phyloP scores from a whole-genome alignment of 164 flowering plant species.

The Euptelea pleiosperma region DNA sequence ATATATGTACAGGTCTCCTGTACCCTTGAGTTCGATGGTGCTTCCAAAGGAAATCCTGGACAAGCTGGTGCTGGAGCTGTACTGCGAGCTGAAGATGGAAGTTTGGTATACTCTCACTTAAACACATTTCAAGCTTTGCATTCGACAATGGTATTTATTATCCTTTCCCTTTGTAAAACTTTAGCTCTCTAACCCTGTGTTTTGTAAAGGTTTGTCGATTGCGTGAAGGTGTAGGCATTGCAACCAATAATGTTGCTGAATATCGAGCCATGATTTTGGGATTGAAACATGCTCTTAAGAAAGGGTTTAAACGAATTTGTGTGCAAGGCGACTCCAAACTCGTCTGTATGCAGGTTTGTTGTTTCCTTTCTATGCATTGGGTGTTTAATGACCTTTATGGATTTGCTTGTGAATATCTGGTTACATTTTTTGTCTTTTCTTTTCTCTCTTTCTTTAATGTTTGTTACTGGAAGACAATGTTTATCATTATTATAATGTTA shows the following conservation, averaged over 20 bases:
- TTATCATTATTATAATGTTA: no score
- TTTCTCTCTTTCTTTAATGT: no score
- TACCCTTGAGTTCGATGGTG: slow-evolving; percentile 90
- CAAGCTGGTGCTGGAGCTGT: slow-evolving; percentile 90
- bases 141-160: not conserved
- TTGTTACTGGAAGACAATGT: no score
- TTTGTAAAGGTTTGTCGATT: slow-evolving; percentile 59
- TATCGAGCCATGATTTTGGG: slow-evolving; percentile 75
- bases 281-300: slow-evolving; percentile 60
- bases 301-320: slow-evolving; percentile 58
- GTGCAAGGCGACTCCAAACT: slow-evolving; percentile 87
- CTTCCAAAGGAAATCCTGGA: slow-evolving; percentile 97
- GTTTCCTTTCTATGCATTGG: not conserved
- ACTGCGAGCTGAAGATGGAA: slow-evolving; percentile 68
- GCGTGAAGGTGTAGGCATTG: slow-evolving; percentile 73
- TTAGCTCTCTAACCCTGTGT: slow-evolving; percentile 6
- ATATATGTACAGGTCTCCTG: slow-evolving; percentile 44
- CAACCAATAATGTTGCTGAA: slow-evolving; percentile 80
- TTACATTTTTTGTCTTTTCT: no score
- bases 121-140: slow-evolving; percentile 8
- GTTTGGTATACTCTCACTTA: slow-evolving; percentile 42
- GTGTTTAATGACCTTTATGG: not conserved
- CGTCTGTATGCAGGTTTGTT: slow-evolving; percentile 72
- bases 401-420: not conserved
- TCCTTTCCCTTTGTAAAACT: not conserved